Evolutionary conservation across 768 basidiomycete species (phyloP), one percentile per base, ranked within the genome.

Genomic region (Kockovaella imperatae): DNA sequence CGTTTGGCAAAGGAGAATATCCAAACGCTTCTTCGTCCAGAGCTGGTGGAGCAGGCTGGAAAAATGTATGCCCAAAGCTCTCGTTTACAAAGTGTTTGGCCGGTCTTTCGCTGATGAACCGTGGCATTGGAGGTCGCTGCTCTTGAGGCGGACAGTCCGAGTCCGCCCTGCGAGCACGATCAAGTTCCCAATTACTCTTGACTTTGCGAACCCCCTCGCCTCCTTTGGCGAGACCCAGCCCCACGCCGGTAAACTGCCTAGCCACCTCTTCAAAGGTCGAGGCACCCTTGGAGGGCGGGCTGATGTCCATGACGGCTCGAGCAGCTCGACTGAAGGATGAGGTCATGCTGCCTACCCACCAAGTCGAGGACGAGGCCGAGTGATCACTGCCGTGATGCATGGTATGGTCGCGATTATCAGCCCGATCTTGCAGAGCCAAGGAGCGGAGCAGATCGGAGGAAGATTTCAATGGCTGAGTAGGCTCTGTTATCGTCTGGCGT

Each of bases 191-290:
- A 34, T 54, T 52, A 10, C 53, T 54, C 41, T 54, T 56, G 30
- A 57, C 64, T 34, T 53, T 60, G 24, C 61, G 36, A 8, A 66
- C 57, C 10, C 64, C 60, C 42, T 60, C 54, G 26, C 64, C 64
- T 18, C 58, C 58, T 35, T 53, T 53, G 2, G 57, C 54, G 35
- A 66, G 34, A 18, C 64, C 56, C 7, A 60, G 32, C 5, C 63
- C 63, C 1, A 61, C 49, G 34, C 49, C 47, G 13, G 31, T 45
- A 1, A 48, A 45, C 28, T 31, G 30, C 31, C 48, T 35, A 30
- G 14, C 14, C 1, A 30, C 35, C 3, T 46, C 43, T 29, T 49
- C 52, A 21, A 48, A 44, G n/a, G 46, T 44, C 10, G 45, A 42
- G 20, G n/a, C 32, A 6, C 39, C 43, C 23, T 53, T 53, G 17